Evolutionary conservation across 441 rosid species (phyloP).

Genomic region (Gossypium lobatum): DNA sequence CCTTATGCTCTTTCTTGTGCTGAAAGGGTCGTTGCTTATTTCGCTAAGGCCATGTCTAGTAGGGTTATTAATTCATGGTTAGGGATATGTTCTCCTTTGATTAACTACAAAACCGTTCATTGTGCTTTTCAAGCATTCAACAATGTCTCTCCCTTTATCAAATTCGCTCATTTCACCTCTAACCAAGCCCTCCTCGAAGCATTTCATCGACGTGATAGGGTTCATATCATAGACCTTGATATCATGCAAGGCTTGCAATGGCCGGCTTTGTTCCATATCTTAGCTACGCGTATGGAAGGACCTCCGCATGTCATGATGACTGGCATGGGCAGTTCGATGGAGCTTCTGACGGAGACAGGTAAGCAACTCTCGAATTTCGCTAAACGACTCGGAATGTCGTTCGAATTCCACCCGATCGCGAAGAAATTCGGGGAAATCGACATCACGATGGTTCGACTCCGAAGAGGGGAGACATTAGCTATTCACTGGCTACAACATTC

Average conservation of each 20-base stretch:
- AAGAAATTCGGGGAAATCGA: slow-evolving; percentile 55
- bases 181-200: slow-evolving; percentile 73
- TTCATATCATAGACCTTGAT: slow-evolving; percentile 62
- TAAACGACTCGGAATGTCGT: slow-evolving; percentile 48
- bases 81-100: slow-evolving; percentile 50
- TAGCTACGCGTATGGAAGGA: slow-evolving; percentile 54
- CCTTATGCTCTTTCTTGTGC: slow-evolving; percentile 55
- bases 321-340: slow-evolving; percentile 50
- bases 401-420: slow-evolving; percentile 56
- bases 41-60: slow-evolving; percentile 56
- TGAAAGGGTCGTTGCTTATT: slow-evolving; percentile 60
- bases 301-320: slow-evolving; percentile 57
- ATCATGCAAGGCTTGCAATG: slow-evolving; percentile 74
- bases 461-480: slow-evolving; percentile 43
- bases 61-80: slow-evolving; percentile 62
- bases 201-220: slow-evolving; percentile 40
- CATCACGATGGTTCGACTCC: slow-evolving; percentile 23
- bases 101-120: slow-evolving; percentile 33
- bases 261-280: slow-evolving; percentile 69
- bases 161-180: slow-evolving; percentile 67
- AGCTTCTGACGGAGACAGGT: slow-evolving; percentile 48
- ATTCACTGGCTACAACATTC: slow-evolving; percentile 71
- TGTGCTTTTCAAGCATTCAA: slow-evolving; percentile 48
- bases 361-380: slow-evolving; percentile 58
- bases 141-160: slow-evolving; percentile 54